These are phyloP conservation scores for Knufia petricola DNA, from an alignment of 2,329 filamentous ascomycete species.

Conservation along the genomic window DNA sequence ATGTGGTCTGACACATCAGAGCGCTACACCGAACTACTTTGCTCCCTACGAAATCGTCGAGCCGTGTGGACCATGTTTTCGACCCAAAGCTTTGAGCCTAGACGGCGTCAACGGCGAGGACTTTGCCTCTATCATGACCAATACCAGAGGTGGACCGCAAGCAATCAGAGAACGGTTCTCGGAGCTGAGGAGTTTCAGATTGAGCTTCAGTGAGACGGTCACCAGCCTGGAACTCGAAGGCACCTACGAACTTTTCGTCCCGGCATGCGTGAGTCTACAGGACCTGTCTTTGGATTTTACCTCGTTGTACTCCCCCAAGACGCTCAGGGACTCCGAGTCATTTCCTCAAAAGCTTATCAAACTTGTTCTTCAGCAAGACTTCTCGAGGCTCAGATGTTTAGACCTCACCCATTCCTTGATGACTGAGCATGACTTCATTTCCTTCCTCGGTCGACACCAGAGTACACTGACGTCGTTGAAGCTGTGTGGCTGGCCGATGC, in stretches of 20 bases:
- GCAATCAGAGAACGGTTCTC: conserved; percentile 1
- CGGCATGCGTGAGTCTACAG: neutral
- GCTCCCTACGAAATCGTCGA: conserved; percentile 7
- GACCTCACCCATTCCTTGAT: neutral
- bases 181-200: neutral
- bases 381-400: neutral
- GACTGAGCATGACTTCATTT: conserved; percentile 6
- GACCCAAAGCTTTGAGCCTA: conserved; percentile 1
- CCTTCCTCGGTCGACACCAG: conserved; percentile 2
- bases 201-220: conserved; percentile 10
- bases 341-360: conserved; percentile 5
- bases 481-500: conserved; percentile 5
- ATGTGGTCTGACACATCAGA: conserved; percentile 5
- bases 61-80: neutral
- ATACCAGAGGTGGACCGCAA: neutral
- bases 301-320: neutral
- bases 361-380: neutral
- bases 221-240: conserved; percentile 1
- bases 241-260: conserved; percentile 2
- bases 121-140: conserved; percentile 4
- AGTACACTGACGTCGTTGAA: neutral
- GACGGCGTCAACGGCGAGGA: conserved; percentile 5
- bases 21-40: conserved; percentile 6
- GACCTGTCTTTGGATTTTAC: neutral
- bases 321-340: conserved; percentile 1